Evolutionary conservation across 73 alveolate genomes (phyloP).

Genomic region (Loxodes magnus): DNA sequence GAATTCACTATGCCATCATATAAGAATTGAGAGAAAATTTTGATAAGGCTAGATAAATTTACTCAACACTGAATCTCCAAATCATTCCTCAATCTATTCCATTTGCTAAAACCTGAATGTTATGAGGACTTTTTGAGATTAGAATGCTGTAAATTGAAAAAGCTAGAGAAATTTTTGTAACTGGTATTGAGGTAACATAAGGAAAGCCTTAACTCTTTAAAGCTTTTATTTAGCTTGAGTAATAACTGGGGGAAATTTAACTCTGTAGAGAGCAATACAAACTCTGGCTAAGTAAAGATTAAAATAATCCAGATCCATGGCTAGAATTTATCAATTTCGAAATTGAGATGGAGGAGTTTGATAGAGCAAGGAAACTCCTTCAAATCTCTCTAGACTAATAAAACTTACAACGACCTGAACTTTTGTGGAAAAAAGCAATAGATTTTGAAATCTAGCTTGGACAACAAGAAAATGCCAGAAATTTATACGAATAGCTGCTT

Average conservation of each 20-base stretch:
- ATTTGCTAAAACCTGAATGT: slow-evolving; percentile 84
- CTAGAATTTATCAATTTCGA: slow-evolving; percentile 79
- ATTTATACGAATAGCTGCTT: slow-evolving; percentile 45
- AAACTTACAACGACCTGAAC: slow-evolving; percentile 69
- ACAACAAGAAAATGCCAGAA: slow-evolving; percentile 47
- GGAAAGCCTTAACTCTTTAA: slow-evolving; percentile 71
- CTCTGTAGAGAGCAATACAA: slow-evolving; percentile 71
- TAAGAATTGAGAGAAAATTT: slow-evolving; percentile 69
- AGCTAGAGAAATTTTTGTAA: slow-evolving; percentile 81
- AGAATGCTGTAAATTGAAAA: slow-evolving; percentile 67
- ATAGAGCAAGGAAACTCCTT: slow-evolving; percentile 66
- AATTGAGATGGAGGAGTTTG: slow-evolving; percentile 64
- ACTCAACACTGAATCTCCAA: slow-evolving; percentile 59
- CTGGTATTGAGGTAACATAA: slow-evolving; percentile 84
- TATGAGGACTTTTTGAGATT: slow-evolving; percentile 69
- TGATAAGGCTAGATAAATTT: slow-evolving; percentile 65
- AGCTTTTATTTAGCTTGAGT: slow-evolving; percentile 75
- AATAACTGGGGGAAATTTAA: slow-evolving; percentile 77
- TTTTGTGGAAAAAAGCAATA: slow-evolving; percentile 70
- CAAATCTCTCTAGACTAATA: slow-evolving; percentile 47
- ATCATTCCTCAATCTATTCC: slow-evolving; percentile 85
- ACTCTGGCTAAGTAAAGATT: slow-evolving; percentile 61
- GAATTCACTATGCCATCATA: slow-evolving; percentile 93
- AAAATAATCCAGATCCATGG: slow-evolving; percentile 74
- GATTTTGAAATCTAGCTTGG: slow-evolving; percentile 52